Evolutionary conservation across 352 stramenopile genomes (phyloP), one percentile per base, ranked within the genome.

Genomic region (Proteromonas lacertae): DNA sequence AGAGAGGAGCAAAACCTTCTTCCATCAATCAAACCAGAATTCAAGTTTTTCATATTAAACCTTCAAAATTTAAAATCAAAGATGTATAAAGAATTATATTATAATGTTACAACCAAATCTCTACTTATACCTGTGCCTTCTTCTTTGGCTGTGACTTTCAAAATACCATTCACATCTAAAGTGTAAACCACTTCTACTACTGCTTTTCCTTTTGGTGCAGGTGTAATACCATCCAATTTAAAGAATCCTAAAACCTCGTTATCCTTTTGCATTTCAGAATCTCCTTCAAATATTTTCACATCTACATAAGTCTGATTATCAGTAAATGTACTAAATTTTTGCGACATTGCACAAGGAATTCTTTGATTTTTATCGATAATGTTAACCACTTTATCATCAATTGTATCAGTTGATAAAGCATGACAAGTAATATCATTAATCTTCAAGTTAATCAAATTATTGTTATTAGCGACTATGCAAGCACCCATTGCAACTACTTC

Each of bases 101-200:
- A n/a, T n/a, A n/a, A n/a, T n/a, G n/a, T n/a, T n/a, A n/a, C n/a
- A n/a, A n/a, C n/a, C n/a, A n/a, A n/a, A n/a, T n/a, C n/a, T n/a
- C n/a, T n/a, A n/a, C n/a, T n/a, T n/a, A n/a, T n/a, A n/a, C n/a
- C n/a, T n/a, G n/a, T n/a, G n/a, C n/a, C n/a, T n/a, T n/a, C n/a
- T n/a, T n/a, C n/a, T n/a, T n/a, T n/a, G 10, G 82, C 82, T 35
- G 64, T 80, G 31, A 96, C 76, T 40, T 80, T 80, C 25, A 96
- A 61, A 48, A 88, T 75, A 29, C 76, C 77, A 44, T 72, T 71
- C 28, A 52, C 53, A 44, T 71, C 60, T 37, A 72, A 65, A 40
- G 75, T 60, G 43, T 73, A 72, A 21, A 51, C 67, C 8, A 72
- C 59, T 32, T 74, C 62, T 23, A 52, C 61, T 54, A 86, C 72